phyloP scores from a whole-genome alignment of 257 asterid genomes.

The Fraxinus excelsior region DNA sequence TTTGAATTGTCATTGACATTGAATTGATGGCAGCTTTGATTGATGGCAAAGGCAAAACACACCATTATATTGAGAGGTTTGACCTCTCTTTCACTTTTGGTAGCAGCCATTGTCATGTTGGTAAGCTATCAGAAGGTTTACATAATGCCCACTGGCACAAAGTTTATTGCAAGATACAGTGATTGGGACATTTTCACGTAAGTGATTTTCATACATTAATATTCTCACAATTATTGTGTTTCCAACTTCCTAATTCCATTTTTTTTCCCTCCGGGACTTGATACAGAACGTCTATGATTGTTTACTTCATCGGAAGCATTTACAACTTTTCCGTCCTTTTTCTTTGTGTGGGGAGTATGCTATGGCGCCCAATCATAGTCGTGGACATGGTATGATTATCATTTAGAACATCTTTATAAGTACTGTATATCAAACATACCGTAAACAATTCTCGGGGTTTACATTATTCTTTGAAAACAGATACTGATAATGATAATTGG shows the following conservation, averaged over 20 bases:
- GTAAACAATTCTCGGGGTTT: neutral
- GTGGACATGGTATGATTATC: neutral
- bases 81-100: neutral
- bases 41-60: neutral
- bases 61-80: neutral
- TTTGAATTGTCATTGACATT: neutral
- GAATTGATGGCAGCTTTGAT: neutral
- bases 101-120: constrained; percentile 6
- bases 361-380: neutral
- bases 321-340: neutral
- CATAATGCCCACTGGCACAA: no score
- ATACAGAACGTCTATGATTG: no score
- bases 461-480: neutral
- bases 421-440: neutral
- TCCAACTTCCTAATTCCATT: no score
- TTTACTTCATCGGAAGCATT: no score
- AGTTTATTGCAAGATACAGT: no score
- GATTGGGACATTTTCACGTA: no score
- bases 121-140: neutral
- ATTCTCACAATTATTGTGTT: no score
- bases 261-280: no score
- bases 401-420: neutral
- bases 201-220: no score
- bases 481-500: neutral
- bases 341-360: neutral